A percentile compares a stretch with the other conserved stretches of the same genome.
Evolutionary conservation across 345 rosid genomes (phyloP).

Genomic region (Gossypium australe): DNA sequence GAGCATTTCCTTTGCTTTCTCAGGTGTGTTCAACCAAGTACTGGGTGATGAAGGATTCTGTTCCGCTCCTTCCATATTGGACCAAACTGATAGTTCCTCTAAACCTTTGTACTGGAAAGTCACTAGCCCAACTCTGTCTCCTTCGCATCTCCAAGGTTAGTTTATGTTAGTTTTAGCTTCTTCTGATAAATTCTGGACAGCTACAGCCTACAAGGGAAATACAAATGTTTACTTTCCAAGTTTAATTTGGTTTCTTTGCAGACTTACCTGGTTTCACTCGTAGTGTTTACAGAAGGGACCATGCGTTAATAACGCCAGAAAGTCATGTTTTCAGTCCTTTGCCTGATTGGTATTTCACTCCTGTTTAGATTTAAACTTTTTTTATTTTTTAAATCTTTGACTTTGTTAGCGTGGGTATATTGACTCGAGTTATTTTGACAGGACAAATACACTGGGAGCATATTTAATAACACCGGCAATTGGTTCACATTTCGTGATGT

Average conservation of each 20-base stretch:
- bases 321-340: constrained; percentile 90
- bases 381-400: background rate
- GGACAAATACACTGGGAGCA: constrained; percentile 80
- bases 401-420: constrained; percentile 1
- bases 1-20: background rate
- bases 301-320: constrained; percentile 86
- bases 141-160: constrained; percentile 77
- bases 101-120: constrained; percentile 77
- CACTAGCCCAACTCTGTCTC: constrained; percentile 79
- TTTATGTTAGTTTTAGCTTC: background rate
- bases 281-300: constrained; percentile 72
- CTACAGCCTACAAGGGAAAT: background rate
- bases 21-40: constrained; percentile 39
- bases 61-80: constrained; percentile 45
- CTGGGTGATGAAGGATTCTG: constrained; percentile 62
- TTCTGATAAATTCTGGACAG: background rate
- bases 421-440: constrained; percentile 31
- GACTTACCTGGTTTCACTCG: constrained; percentile 92
- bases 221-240: background rate
- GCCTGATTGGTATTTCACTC: constrained; percentile 63
- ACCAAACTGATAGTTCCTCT: constrained; percentile 29
- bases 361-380: constrained; percentile 3
- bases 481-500: constrained; percentile 94
- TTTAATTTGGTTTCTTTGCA: constrained; percentile 27
- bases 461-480: constrained; percentile 78